phyloP scores from a whole-genome alignment of 345 rosid species.

The Odontarrhena argentea region DNA sequence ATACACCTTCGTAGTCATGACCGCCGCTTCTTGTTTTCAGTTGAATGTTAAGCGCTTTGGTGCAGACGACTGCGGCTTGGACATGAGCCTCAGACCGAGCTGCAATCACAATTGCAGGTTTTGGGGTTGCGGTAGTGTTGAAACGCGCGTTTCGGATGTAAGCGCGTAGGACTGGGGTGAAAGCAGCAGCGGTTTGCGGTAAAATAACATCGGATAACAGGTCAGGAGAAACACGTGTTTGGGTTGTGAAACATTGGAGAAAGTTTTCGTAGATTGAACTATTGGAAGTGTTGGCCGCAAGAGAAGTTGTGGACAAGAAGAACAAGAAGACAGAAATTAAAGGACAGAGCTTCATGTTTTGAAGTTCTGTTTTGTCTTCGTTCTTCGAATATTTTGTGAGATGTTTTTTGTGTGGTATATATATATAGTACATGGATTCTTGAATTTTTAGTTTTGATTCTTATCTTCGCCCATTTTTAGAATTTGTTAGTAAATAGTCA shows the following conservation, averaged over 20 bases:
- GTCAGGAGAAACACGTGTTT: slow-evolving; percentile 34
- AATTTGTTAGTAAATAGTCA: slow-evolving; percentile 22
- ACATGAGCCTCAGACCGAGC: slow-evolving; percentile 49
- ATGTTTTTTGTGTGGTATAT: background rate
- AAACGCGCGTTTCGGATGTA: slow-evolving; percentile 52
- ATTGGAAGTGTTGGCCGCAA: slow-evolving; percentile 29
- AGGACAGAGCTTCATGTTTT: slow-evolving; percentile 24
- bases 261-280: slow-evolving; percentile 42
- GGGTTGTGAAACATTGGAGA: slow-evolving; percentile 47
- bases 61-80: slow-evolving; percentile 51
- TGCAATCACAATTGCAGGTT: slow-evolving; percentile 49
- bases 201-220: slow-evolving; percentile 44
- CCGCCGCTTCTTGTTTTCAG: slow-evolving; percentile 54
- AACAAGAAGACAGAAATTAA: slow-evolving; percentile 6
- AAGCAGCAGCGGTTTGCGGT: slow-evolving; percentile 37
- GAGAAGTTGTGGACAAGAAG: slow-evolving; percentile 3
- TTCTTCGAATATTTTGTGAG: background rate
- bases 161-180: slow-evolving; percentile 32
- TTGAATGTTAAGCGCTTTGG: slow-evolving; percentile 41
- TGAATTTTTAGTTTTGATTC: background rate
- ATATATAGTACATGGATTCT: slow-evolving; percentile 14
- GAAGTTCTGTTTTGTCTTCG: background rate
- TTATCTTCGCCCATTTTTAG: slow-evolving; percentile 4
- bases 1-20: slow-evolving; percentile 60
- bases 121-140: slow-evolving; percentile 45